phyloP scores from a whole-genome alignment of 2,329 filamentous ascomycete species.

The Periconia sp. region DNA sequence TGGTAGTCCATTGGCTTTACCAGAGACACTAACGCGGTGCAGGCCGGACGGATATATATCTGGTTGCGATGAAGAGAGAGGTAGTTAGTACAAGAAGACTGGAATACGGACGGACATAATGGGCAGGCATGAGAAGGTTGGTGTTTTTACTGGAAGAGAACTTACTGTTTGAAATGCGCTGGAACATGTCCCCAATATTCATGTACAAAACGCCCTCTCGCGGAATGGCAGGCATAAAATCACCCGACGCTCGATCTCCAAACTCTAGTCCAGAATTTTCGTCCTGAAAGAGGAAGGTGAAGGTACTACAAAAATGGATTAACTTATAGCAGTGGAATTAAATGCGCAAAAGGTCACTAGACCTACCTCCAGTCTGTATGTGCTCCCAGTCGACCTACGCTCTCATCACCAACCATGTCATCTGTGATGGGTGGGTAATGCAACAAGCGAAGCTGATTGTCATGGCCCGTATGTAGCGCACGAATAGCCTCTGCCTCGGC shows the following conservation, averaged over 20 bases:
- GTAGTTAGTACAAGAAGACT: not conserved
- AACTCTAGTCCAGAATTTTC: conserved; percentile 55
- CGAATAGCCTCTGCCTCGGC: conserved; percentile 45
- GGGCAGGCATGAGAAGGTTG: not conserved
- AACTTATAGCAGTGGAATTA: conserved; percentile 17
- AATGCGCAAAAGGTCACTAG: not conserved
- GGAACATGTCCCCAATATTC: conserved; percentile 55
- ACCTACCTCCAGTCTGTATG: conserved; percentile 57
- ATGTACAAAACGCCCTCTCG: conserved; percentile 42
- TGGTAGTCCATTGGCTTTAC: conserved; percentile 44
- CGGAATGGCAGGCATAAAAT: conserved; percentile 45
- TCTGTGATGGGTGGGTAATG: conserved; percentile 57
- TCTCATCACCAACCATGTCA: conserved; percentile 32
- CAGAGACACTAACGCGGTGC: conserved; percentile 50
- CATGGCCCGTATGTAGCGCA: conserved; percentile 55
- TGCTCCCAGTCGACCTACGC: conserved; percentile 53
- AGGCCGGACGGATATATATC: conserved; percentile 55
- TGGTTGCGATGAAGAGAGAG: not conserved
- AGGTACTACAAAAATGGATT: conserved; percentile 9
- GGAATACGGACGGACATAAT: not conserved
- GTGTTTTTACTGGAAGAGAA: not conserved
- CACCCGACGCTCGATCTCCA: conserved; percentile 45
- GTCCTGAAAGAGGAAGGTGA: conserved; percentile 60
- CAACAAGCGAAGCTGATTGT: conserved; percentile 63
- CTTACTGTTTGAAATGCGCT: conserved; percentile 54